Evolutionary conservation across 148 eudicot genomes (phyloP), one percentile per base, ranked within the genome.

Genomic region (Hydrangea macrophylla): DNA sequence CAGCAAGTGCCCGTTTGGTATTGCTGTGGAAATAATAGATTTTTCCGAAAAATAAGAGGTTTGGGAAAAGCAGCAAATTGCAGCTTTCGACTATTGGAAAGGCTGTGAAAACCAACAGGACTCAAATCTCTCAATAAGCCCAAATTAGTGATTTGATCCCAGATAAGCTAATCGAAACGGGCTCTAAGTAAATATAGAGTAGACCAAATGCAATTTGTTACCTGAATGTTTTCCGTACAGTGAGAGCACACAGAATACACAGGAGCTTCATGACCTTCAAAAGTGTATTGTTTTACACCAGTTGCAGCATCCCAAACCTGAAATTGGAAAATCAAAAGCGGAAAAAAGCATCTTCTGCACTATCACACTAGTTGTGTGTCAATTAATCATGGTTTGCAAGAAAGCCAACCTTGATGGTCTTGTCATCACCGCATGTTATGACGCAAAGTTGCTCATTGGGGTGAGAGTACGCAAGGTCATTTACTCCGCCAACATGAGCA

Each of bases 371-470:
- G 31, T 26, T 7, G 48, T 6, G 13, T 31, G 55, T 37, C 27
- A n/a, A 50, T 12, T 27, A 10, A 23, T 13, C 40, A 36, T 65
- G 39, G 17, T 71, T 13, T 36, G 39, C 50, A 27, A 30, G 36
- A 32, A n/a, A 61, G 55, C 76, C 44, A 44, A 92, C 93, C 88
- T 87, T 83, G 32, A 92, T 87, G 63, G 88, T 87, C 83, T 89
- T 92, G 73, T 92, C 98, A 59, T 92, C 98, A 67, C 98, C 98
- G 70, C 98, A 92, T 15, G 96, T 92, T 73, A 92, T 83, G 73
- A 87, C 82, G 66, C 92, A 83, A 28, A 85, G 90, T 77, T 89
- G 89, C 75, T 86, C 79, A 63, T 90, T 80, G 56, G 93, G 90
- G 55, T 85, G 80, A 74, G 96, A 85, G 71, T 89, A 92, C 35